Conservation (phyloP, 371 early-diverging fungal genomes). For the Mucor mucedo region DNA sequence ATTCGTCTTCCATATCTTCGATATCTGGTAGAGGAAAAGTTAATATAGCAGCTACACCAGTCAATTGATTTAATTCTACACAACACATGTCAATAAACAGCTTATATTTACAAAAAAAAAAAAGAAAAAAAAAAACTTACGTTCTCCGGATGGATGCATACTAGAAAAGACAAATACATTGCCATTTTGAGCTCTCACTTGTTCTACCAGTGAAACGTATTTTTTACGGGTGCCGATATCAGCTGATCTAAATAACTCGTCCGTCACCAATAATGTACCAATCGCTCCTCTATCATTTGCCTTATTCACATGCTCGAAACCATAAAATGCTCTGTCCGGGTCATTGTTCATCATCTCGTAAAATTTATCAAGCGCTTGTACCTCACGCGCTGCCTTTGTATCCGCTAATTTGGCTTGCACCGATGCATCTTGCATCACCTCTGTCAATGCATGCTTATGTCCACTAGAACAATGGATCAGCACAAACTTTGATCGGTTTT, state of each 20-base stretch:
- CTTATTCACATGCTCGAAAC: conserved; percentile 79
- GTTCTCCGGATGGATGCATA: conserved; percentile 93
- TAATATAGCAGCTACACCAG: conserved; percentile 94
- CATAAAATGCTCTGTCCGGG: conserved; percentile 93
- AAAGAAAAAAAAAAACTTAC: conserved; percentile 45
- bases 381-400: conserved; percentile 92
- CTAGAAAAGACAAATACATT: conserved; percentile 88
- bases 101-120: not conserved
- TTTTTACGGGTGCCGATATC: conserved; percentile 83
- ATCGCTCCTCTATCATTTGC: conserved; percentile 90
- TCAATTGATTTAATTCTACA: conserved; percentile 84
- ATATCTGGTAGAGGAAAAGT: conserved; percentile 79
- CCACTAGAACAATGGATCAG: conserved; percentile 93
- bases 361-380: conserved; percentile 81
- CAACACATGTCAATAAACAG: not conserved
- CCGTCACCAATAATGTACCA: conserved; percentile 86
- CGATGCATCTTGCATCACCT: conserved; percentile 89
- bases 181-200: conserved; percentile 79
- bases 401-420: conserved; percentile 83
- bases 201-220: conserved; percentile 87
- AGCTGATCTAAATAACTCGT: conserved; percentile 88
- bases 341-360: conserved; percentile 88
- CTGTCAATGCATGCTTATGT: conserved; percentile 92
- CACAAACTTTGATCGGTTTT: conserved; percentile 86
- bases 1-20: conserved; percentile 61